A percentile compares a stretch with the other conserved stretches of the same genome.
phyloP scores from a whole-genome alignment of 495 filamentous ascomycete genomes.

The Penicillium roqueforti region DNA sequence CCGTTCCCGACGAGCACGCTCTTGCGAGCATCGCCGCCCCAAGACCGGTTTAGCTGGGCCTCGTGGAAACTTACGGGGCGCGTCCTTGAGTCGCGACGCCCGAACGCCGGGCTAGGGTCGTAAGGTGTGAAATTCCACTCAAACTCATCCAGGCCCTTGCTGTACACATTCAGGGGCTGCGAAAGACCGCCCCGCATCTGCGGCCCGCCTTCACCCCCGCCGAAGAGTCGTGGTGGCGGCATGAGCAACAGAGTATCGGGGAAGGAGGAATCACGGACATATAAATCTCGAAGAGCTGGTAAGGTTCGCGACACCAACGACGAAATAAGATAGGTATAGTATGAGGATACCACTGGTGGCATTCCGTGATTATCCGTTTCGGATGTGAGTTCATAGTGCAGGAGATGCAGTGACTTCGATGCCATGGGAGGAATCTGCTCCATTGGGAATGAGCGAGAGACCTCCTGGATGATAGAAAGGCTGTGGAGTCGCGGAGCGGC shows the following conservation, averaged over 20 bases:
- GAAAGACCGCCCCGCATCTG: slow-evolving; percentile 45
- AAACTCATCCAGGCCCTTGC: slow-evolving; percentile 77
- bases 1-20: slow-evolving; percentile 69
- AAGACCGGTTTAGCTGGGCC: slow-evolving; percentile 51
- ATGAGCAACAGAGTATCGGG: slow-evolving; percentile 68
- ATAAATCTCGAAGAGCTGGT: slow-evolving; percentile 67
- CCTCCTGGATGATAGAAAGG: slow-evolving; percentile 63
- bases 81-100: slow-evolving; percentile 37
- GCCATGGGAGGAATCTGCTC: slow-evolving; percentile 57
- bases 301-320: slow-evolving; percentile 73
- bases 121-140: slow-evolving; percentile 78
- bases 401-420: slow-evolving; percentile 59
- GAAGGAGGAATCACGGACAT: slow-evolving; percentile 80
- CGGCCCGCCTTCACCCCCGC: slow-evolving; percentile 29
- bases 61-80: slow-evolving; percentile 54
- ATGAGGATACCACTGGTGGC: slow-evolving; percentile 58
- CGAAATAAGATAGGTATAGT: slow-evolving; percentile 82
- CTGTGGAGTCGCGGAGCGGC: slow-evolving; percentile 56
- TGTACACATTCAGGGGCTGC: slow-evolving; percentile 74
- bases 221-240: slow-evolving; percentile 48
- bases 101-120: slow-evolving; percentile 39
- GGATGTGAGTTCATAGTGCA: slow-evolving; percentile 80
- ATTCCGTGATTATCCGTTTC: slow-evolving; percentile 49
- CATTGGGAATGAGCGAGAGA: slow-evolving; percentile 61
- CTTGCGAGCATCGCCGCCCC: slow-evolving; percentile 58